Evolutionary conservation across 352 stramenopile genomes (phyloP).

Genomic region (Phytopythium sindhum): DNA sequence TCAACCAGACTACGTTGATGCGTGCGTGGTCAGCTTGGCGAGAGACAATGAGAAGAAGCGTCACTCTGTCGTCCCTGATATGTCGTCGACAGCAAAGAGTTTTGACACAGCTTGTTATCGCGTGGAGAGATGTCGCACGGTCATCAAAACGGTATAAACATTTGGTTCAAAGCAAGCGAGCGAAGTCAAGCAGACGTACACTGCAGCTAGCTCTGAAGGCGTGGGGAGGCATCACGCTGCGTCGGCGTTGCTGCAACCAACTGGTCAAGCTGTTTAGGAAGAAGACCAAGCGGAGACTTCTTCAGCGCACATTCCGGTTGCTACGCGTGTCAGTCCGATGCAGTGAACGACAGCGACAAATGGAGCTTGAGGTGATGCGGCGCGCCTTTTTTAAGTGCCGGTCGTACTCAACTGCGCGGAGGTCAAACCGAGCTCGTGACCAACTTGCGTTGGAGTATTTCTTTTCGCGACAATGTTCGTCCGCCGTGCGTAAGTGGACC

Average conservation of each 20-base stretch:
- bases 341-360: conserved; percentile 10
- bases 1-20: neutral
- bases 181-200: neutral
- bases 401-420: neutral
- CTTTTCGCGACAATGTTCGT: neutral
- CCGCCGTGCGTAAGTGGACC: neutral
- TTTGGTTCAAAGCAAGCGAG: neutral
- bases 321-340: conserved; percentile 14
- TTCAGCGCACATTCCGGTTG: conserved; percentile 15
- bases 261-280: conserved; percentile 42
- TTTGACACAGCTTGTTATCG: neutral
- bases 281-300: conserved; percentile 17
- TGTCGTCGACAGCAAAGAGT: neutral
- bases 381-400: conserved; percentile 2
- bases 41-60: neutral
- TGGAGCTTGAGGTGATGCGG: neutral
- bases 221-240: neutral
- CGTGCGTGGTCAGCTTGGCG: neutral
- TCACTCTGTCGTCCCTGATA: neutral
- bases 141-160: neutral
- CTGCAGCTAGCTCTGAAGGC: neutral
- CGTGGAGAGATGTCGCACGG: neutral
- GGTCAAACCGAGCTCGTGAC: conserved; percentile 9
- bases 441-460: conserved; percentile 2
- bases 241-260: conserved; percentile 22